phyloP scores from a whole-genome alignment of 306 rosid genomes.

The Myrica gale region DNA sequence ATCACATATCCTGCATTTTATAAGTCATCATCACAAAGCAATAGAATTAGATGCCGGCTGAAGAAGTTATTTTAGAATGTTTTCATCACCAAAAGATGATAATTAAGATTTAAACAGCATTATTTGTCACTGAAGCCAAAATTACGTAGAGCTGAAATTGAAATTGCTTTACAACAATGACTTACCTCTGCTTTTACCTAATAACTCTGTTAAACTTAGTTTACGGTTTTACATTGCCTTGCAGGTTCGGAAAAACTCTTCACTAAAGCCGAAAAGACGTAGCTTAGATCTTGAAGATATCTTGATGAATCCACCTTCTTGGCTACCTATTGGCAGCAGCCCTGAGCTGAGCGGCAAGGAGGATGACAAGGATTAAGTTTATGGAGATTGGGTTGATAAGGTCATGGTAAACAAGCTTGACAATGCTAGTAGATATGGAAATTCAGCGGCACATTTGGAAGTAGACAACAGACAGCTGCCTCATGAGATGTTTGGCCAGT shows the following conservation, averaged over 20 bases:
- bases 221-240: background rate
- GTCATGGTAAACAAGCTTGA: constrained; percentile 51
- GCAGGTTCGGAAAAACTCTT: constrained; percentile 42
- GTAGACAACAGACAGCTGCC: constrained; percentile 44
- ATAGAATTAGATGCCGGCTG: too few relatives aligned
- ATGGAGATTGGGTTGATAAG: constrained; percentile 65
- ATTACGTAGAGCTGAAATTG: background rate
- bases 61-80: too few relatives aligned
- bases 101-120: background rate
- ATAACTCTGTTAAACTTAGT: background rate
- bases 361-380: constrained; percentile 56
- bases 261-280: constrained; percentile 48
- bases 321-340: constrained; percentile 41
- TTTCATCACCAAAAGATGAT: background rate
- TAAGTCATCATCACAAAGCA: too few relatives aligned
- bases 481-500: constrained; percentile 40
- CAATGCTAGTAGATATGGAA: constrained; percentile 49
- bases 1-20: too few relatives aligned
- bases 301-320: constrained; percentile 36
- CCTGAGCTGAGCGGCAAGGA: constrained; percentile 38
- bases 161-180: background rate
- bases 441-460: constrained; percentile 61
- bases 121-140: background rate
- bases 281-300: constrained; percentile 78
- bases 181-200: background rate